These are phyloP conservation scores for Aspergillus hancockii DNA, from an alignment of 495 filamentous ascomycete genomes.

Conservation along the genomic window DNA sequence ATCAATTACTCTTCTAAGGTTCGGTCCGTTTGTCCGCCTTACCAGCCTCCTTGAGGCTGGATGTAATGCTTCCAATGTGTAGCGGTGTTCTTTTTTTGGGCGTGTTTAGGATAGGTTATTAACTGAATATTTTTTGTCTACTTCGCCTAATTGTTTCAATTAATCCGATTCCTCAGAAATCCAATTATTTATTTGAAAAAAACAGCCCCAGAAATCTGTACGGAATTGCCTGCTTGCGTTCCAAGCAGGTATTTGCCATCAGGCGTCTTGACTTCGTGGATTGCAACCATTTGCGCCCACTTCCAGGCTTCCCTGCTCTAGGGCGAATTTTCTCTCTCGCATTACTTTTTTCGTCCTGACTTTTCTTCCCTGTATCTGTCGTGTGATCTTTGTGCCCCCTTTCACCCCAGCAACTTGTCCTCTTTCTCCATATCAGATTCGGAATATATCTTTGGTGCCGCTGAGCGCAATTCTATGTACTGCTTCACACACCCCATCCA, in stretches of 20 bases:
- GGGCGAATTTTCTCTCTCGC: conserved; percentile 23
- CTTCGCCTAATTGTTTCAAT: conserved; percentile 13
- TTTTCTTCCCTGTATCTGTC: conserved; percentile 15
- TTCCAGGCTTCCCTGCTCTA: conserved; percentile 24
- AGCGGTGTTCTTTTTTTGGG: conserved; percentile 19
- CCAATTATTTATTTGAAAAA: conserved; percentile 22
- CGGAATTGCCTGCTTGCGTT: conserved; percentile 29
- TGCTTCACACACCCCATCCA: conserved; percentile 25
- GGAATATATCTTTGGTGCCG: conserved; percentile 42
- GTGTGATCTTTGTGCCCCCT: conserved; percentile 17
- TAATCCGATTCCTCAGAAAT: conserved; percentile 19
- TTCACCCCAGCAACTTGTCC: conserved; percentile 18
- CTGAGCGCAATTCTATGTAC: conserved; percentile 39
- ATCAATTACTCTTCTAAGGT: conserved; percentile 29
- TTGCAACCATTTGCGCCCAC: conserved; percentile 37
- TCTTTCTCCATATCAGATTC: conserved; percentile 26
- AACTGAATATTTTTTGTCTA: conserved; percentile 18
- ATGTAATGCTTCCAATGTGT: conserved; percentile 17
- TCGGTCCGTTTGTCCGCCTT: conserved; percentile 28
- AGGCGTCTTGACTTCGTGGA: conserved; percentile 37
- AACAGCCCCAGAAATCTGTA: conserved; percentile 25
- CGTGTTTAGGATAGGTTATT: conserved; percentile 23
- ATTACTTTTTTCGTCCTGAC: conserved; percentile 15
- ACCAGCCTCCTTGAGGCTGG: conserved; percentile 27
- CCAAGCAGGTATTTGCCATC: conserved; percentile 17